Percentiles rank a stretch among this genome's conserved stretches.
phyloP scores from a whole-genome alignment of 352 stramenopile species.

The Globisporangium apiculatum region DNA sequence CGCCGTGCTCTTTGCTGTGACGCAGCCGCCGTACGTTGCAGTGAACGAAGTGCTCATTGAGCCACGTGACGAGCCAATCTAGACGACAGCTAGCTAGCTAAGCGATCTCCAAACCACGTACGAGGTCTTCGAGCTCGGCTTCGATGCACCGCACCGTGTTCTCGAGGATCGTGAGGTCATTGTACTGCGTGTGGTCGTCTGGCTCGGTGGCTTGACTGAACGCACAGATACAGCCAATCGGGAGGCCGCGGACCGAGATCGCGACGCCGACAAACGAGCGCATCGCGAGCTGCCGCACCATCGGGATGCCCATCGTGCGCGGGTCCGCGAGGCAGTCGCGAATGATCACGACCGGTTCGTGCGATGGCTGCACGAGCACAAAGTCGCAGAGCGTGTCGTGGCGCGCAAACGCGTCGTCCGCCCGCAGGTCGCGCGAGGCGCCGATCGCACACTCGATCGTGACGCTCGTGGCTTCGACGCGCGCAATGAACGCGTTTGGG shows the following conservation, averaged over 20 bases:
- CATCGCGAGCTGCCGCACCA: constrained; percentile 51
- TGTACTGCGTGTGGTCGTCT: constrained; percentile 7
- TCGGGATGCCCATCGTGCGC: constrained; percentile 39
- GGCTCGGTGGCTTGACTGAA: constrained; percentile 23
- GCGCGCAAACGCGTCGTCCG: constrained; percentile 28
- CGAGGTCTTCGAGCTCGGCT: constrained; percentile 36
- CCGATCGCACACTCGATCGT: constrained; percentile 45
- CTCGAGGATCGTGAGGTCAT: constrained; percentile 38
- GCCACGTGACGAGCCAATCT: constrained; percentile 80
- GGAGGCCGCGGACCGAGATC: constrained; percentile 41
- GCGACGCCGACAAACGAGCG: constrained; percentile 41
- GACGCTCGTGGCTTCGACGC: constrained; percentile 39
- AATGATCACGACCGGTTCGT: constrained; percentile 31
- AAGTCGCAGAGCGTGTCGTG: constrained; percentile 50
- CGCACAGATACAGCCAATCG: constrained; percentile 49
- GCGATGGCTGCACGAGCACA: constrained; percentile 35
- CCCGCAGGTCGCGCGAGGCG: constrained; percentile 15
- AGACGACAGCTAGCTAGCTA: constrained; percentile 3
- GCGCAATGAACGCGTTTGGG: constrained; percentile 40
- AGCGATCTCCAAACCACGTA: constrained; percentile 14
- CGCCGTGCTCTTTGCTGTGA: constrained; percentile 85
- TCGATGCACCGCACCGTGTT: constrained; percentile 36
- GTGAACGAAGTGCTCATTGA: constrained; percentile 91
- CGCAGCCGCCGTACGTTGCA: constrained; percentile 77
- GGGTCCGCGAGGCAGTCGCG: constrained; percentile 37